These are phyloP conservation scores for Bacterosira constricta DNA, from an alignment of 108 stramenopile genomes.

Conservation along the genomic window DNA sequence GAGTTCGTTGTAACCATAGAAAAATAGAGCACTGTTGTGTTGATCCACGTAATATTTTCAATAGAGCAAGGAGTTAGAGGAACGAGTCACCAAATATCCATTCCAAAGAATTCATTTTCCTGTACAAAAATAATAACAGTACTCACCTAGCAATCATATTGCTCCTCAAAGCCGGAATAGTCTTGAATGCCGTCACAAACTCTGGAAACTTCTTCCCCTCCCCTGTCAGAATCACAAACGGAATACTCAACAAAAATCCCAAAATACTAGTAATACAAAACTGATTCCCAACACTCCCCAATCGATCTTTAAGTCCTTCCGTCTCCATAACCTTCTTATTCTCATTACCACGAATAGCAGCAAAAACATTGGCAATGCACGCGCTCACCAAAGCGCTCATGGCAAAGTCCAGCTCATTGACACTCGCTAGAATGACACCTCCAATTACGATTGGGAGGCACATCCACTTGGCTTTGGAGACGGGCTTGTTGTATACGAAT, in stretches of 20 bases:
- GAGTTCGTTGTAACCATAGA: conserved; percentile 75
- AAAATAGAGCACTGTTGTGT: conserved; percentile 58
- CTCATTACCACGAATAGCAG: conserved; percentile 64
- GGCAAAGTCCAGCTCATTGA: conserved; percentile 70
- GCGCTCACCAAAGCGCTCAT: conserved; percentile 52
- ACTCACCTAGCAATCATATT: conserved; percentile 52
- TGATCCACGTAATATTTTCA: too few relatives aligned
- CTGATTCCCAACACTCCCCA: conserved; percentile 67
- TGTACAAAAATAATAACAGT: neutral
- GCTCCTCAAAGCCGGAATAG: conserved; percentile 45
- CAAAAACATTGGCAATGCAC: conserved; percentile 61
- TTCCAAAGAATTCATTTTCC: neutral
- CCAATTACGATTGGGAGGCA: conserved; percentile 69
- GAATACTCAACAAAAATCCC: conserved; percentile 54
- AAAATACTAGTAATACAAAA: conserved; percentile 61
- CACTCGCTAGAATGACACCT: conserved; percentile 60
- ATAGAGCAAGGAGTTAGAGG: too few relatives aligned
- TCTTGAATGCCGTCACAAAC: conserved; percentile 53
- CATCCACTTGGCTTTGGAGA: conserved; percentile 66
- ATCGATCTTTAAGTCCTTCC: conserved; percentile 59
- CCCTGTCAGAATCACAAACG: conserved; percentile 41
- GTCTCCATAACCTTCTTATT: conserved; percentile 73
- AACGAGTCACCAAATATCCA: conserved; percentile 7
- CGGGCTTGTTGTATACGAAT: conserved; percentile 59
- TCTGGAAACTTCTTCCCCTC: conserved; percentile 45